These are phyloP conservation scores for Trypanosoma melophagium DNA, from an alignment of 208 protist genomes.

Conservation along the genomic window DNA sequence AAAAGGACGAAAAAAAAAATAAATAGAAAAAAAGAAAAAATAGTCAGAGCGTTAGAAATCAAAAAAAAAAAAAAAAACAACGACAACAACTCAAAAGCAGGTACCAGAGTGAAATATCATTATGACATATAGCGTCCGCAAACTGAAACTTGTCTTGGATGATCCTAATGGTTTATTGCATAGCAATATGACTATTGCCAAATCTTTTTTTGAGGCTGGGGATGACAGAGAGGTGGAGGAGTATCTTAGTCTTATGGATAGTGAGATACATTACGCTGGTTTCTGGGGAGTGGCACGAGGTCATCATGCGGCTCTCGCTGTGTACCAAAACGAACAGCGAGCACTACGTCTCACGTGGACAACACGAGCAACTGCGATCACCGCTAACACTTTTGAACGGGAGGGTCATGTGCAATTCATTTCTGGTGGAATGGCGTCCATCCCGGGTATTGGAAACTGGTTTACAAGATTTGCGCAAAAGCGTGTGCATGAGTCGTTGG, in stretches of 20 bases:
- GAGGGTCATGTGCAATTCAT: slow-evolving; percentile 69
- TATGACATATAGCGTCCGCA: slow-evolving; percentile 78
- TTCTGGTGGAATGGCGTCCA: slow-evolving; percentile 30
- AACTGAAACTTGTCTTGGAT: slow-evolving; percentile 81
- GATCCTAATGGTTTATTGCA: slow-evolving; percentile 61
- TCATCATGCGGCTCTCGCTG: slow-evolving; percentile 43
- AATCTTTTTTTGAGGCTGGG: slow-evolving; percentile 71
- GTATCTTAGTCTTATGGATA: slow-evolving; percentile 44
- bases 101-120: background rate
- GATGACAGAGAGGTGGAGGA: slow-evolving; percentile 71
- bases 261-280: slow-evolving; percentile 53
- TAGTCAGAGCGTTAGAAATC: background rate
- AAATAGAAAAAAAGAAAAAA: background rate
- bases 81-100: background rate
- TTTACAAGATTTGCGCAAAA: slow-evolving; percentile 62
- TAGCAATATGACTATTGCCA: slow-evolving; percentile 39
- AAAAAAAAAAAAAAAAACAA: background rate
- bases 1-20: background rate
- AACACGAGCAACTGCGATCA: slow-evolving; percentile 43
- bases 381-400: slow-evolving; percentile 70
- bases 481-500: slow-evolving; percentile 62
- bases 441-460: slow-evolving; percentile 61
- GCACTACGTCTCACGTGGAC: slow-evolving; percentile 72
- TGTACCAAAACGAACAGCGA: slow-evolving; percentile 47
- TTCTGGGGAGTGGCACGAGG: slow-evolving; percentile 84